A percentile compares a stretch with the other conserved stretches of the same genome.
These are phyloP conservation scores for Dothidotthia symphoricarpi DNA, from an alignment of 2,329 filamentous ascomycete species.

Conservation along the genomic window DNA sequence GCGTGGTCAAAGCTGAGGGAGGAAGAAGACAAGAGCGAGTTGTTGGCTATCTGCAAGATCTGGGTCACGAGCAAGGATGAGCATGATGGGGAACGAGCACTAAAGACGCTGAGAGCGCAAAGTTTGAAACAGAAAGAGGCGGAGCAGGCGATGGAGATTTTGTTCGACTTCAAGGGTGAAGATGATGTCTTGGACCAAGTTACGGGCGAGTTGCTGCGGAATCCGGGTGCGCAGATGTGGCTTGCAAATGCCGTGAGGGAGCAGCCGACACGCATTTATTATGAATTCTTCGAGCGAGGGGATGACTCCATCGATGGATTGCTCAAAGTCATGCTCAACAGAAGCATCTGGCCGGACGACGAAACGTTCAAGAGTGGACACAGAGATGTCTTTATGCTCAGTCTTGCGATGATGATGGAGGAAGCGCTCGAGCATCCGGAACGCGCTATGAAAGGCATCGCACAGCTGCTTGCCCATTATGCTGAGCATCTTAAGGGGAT, in stretches of 20 bases:
- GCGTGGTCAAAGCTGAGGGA: conserved; percentile 43
- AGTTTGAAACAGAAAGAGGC: conserved; percentile 42
- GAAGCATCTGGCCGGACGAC: conserved; percentile 43
- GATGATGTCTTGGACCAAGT: conserved; percentile 45
- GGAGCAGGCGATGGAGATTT: conserved; percentile 41
- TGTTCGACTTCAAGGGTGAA: conserved; percentile 45
- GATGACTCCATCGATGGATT: conserved; percentile 49
- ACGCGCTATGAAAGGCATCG: conserved; percentile 60
- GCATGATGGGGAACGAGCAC: conserved; percentile 43
- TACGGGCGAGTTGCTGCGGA: conserved; percentile 39
- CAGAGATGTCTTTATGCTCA: conserved; percentile 67
- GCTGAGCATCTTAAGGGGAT: conserved; percentile 56
- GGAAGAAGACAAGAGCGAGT: conserved; percentile 38
- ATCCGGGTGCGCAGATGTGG: conserved; percentile 40
- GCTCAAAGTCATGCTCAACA: conserved; percentile 44
- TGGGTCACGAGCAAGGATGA: conserved; percentile 40
- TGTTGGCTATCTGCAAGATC: conserved; percentile 35
- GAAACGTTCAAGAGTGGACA: conserved; percentile 48
- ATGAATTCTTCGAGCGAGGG: conserved; percentile 46
- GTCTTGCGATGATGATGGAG: conserved; percentile 86
- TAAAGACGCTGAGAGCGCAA: conserved; percentile 27
- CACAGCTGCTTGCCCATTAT: conserved; percentile 57
- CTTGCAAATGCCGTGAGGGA: conserved; percentile 42
- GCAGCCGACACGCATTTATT: conserved; percentile 45
- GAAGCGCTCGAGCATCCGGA: conserved; percentile 73